phyloP scores from a whole-genome alignment of 2,329 filamentous ascomycete genomes.

The Ciborinia camelliae region DNA sequence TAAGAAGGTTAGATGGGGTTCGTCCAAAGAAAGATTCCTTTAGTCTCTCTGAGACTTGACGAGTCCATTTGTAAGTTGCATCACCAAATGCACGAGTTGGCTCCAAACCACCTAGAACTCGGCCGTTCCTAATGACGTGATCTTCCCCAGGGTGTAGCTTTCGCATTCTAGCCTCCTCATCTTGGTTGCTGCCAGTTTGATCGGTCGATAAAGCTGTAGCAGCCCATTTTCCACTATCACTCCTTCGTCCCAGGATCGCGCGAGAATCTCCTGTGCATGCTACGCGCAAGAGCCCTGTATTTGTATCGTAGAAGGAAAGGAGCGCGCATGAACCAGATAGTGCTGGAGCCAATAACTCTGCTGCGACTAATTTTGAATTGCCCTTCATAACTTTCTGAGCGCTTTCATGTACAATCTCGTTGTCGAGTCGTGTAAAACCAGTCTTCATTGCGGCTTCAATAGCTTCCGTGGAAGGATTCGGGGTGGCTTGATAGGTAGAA shows the following conservation, averaged over 20 bases:
- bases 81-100: constrained; percentile 94
- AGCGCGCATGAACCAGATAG: constrained; percentile 96
- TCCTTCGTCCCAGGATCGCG: constrained; percentile 81
- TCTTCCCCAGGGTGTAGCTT: constrained; percentile 86
- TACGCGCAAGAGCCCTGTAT: constrained; percentile 81
- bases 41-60: constrained; percentile 77
- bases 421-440: constrained; percentile 81
- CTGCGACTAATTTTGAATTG: constrained; percentile 84
- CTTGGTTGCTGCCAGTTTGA: constrained; percentile 86
- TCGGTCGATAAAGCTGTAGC: constrained; percentile 87
- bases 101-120: constrained; percentile 87
- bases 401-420: constrained; percentile 92
- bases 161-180: constrained; percentile 78
- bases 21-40: constrained; percentile 85
- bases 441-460: constrained; percentile 90
- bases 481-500: constrained; percentile 77
- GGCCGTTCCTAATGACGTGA: constrained; percentile 81
- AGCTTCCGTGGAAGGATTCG: constrained; percentile 68
- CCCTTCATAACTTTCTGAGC: constrained; percentile 87
- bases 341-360: constrained; percentile 87
- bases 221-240: constrained; percentile 80
- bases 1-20: constrained; percentile 70
- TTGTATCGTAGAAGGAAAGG: constrained; percentile 91
- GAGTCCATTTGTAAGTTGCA: constrained; percentile 93
- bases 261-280: constrained; percentile 96